phyloP scores from a whole-genome alignment of 1,139 yeast species.

The Neolecta irregularis region DNA sequence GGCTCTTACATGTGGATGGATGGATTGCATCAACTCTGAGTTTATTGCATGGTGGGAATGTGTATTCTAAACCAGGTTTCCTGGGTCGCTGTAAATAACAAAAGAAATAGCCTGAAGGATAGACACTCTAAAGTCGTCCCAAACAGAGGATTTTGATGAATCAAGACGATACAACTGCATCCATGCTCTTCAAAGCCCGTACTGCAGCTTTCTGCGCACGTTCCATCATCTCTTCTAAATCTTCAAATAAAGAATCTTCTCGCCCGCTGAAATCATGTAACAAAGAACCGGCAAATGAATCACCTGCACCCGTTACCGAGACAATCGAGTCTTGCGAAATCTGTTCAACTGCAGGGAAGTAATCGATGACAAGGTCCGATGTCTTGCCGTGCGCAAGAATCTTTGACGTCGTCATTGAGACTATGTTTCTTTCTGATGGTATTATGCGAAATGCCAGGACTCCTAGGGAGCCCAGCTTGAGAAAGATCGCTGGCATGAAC shows the following conservation, averaged over 20 bases:
- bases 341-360: conserved; percentile 24
- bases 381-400: conserved; percentile 11
- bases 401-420: conserved; percentile 8
- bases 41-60: too few species aligned
- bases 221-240: conserved; percentile 21
- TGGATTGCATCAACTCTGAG: too few species aligned
- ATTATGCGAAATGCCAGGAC: conserved; percentile 34
- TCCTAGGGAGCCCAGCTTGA: conserved; percentile 59
- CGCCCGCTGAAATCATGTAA: conserved; percentile 27
- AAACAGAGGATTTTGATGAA: too few species aligned
- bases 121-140: too few species aligned
- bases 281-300: conserved; percentile 42
- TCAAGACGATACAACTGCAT: too few species aligned
- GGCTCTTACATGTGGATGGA: too few species aligned
- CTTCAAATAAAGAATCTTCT: conserved; percentile 20
- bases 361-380: conserved; percentile 41
- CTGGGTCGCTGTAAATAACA: too few species aligned
- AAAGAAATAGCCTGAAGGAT: too few species aligned
- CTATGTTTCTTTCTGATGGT: conserved; percentile 9
- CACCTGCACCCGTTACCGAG: conserved; percentile 62
- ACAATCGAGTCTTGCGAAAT: conserved; percentile 19
- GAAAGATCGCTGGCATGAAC: conserved; percentile 47
- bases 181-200: conserved; percentile 27
- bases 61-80: too few species aligned
- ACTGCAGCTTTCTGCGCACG: conserved; percentile 45